These are phyloP conservation scores for Sporothrix pseudoabietina DNA, from an alignment of 2,329 filamentous ascomycete species.

Conservation along the genomic window DNA sequence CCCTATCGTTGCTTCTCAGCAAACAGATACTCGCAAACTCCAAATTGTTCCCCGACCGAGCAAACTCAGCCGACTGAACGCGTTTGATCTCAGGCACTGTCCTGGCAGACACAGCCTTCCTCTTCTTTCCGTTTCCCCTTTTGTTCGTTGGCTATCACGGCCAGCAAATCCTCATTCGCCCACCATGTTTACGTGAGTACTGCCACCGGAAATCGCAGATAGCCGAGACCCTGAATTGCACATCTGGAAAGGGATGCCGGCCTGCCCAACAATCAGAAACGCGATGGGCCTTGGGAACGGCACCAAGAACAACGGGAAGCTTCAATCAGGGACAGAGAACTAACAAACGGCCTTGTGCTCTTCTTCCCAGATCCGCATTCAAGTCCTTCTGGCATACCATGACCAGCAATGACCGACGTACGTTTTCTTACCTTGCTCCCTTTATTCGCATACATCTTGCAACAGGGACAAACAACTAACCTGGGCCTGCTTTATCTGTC, in stretches of 20 bases:
- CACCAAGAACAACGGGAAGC: background rate
- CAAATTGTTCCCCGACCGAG: background rate
- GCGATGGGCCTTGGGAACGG: background rate
- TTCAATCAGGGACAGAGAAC: background rate
- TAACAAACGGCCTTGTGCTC: conserved; percentile 13
- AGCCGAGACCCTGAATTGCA: background rate
- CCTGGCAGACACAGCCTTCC: background rate
- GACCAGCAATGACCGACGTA: conserved; percentile 71
- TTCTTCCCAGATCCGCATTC: conserved; percentile 61
- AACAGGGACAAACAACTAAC: background rate
- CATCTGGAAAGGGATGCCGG: background rate
- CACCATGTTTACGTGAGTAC: conserved; percentile 30
- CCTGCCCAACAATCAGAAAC: no score
- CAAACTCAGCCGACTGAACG: background rate
- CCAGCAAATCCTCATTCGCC: conserved; percentile 20
- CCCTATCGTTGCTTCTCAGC: background rate
- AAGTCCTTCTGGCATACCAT: conserved; percentile 95
- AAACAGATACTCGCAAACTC: background rate
- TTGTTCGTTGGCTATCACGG: conserved; percentile 18
- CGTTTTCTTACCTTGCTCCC: conserved; percentile 40
- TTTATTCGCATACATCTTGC: background rate
- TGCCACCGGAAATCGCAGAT: background rate
- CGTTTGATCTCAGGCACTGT: background rate
- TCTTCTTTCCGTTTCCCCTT: background rate
- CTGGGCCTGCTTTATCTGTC: background rate